Percentiles rank a stretch among this genome's conserved stretches.
These are phyloP conservation scores for Uronychia setigera DNA, from an alignment of 73 alveolate species.

Conservation along the genomic window DNA sequence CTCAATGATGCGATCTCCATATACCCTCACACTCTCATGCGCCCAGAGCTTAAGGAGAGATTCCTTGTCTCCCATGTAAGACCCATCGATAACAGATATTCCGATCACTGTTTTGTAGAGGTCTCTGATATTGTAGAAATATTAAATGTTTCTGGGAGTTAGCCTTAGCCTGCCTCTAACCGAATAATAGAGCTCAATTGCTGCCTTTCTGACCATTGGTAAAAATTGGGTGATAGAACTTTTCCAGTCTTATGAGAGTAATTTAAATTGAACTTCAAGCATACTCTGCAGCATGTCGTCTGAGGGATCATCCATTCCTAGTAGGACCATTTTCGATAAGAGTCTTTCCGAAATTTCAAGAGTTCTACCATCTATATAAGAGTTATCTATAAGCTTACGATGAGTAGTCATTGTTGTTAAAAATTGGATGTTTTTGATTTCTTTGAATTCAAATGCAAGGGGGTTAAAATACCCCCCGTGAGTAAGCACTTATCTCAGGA, in stretches of 20 bases:
- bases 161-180: neutral
- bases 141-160: neutral
- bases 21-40: neutral
- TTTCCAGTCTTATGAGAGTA: neutral
- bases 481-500: neutral
- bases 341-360: neutral
- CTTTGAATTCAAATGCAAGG: neutral
- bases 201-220: neutral
- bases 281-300: neutral
- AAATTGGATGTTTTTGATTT: neutral
- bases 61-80: neutral
- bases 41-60: constrained; percentile 3
- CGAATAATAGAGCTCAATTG: neutral
- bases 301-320: neutral
- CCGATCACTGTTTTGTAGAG: neutral
- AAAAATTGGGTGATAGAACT: neutral
- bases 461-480: neutral
- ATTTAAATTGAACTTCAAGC: neutral
- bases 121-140: neutral
- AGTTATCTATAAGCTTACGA: neutral
- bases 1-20: neutral
- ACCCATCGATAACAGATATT: neutral
- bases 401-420: neutral
- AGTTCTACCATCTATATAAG: neutral
- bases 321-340: neutral